These are phyloP conservation scores for Moricandia moricandioides DNA, from an alignment of 345 rosid species.

Conservation along the genomic window DNA sequence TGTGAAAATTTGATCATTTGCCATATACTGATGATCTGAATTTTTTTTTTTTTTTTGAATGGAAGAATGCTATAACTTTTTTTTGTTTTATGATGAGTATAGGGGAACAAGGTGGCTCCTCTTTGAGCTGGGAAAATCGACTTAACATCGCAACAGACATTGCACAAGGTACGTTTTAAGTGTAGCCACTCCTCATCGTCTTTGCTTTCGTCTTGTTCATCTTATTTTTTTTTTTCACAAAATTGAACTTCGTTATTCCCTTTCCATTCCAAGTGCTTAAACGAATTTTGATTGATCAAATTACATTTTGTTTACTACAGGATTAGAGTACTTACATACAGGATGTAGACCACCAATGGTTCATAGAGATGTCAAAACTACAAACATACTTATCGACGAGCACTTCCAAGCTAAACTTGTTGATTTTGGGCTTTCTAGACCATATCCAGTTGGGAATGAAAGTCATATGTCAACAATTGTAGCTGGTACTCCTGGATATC, in stretches of 20 bases:
- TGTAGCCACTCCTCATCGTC: too few species aligned
- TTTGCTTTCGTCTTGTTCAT: too few species aligned
- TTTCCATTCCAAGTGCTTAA: not conserved
- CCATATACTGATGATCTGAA: too few species aligned
- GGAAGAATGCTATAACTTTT: too few species aligned
- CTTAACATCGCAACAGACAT: too few species aligned
- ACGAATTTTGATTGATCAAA: not conserved
- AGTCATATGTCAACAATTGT: conserved; percentile 7
- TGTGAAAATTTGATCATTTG: not conserved
- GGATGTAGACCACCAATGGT: conserved; percentile 1
- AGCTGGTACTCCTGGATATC: not conserved
- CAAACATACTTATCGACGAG: not conserved
- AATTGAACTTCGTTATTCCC: not conserved
- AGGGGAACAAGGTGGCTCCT: not conserved
- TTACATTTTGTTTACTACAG: not conserved
- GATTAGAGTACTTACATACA: conserved; percentile 3
- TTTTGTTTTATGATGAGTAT: not conserved
- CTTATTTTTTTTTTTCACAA: not conserved
- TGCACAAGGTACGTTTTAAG: too few species aligned
- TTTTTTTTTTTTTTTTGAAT: too few species aligned
- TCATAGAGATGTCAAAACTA: conserved; percentile 8
- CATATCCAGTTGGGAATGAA: not conserved
- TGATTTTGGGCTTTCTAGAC: conserved; percentile 14
- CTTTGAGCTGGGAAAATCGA: too few species aligned
- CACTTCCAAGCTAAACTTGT: not conserved